phyloP scores from a whole-genome alignment of 2,329 filamentous ascomycete genomes.

The Beauveria brongniartii region DNA sequence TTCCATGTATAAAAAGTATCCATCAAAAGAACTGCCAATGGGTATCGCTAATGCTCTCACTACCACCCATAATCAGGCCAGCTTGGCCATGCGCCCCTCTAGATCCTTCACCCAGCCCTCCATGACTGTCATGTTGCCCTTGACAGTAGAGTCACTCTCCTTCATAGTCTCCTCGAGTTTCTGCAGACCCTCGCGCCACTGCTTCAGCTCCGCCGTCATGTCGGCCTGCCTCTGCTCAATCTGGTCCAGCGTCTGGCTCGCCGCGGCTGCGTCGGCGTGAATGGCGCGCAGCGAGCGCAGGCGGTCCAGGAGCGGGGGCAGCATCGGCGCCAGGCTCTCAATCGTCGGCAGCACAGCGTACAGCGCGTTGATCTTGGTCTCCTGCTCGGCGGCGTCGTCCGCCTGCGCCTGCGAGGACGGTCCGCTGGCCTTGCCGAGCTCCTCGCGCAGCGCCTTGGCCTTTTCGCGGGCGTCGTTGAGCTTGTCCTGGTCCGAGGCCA shows the following conservation, averaged over 20 bases:
- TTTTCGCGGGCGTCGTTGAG: slow-evolving; percentile 57
- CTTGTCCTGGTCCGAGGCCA: slow-evolving; percentile 65
- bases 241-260: slow-evolving; percentile 66
- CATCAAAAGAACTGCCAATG: slow-evolving; percentile 2
- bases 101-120: slow-evolving; percentile 84
- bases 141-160: slow-evolving; percentile 61
- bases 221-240: slow-evolving; percentile 75
- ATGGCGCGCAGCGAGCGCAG: slow-evolving; percentile 75
- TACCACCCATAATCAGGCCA: slow-evolving; percentile 26
- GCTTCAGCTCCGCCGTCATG: slow-evolving; percentile 73
- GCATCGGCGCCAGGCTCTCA: slow-evolving; percentile 72
- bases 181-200: slow-evolving; percentile 75
- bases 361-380: slow-evolving; percentile 81
- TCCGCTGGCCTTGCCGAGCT: slow-evolving; percentile 36
- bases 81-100: slow-evolving; percentile 63
- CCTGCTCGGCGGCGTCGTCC: slow-evolving; percentile 57
- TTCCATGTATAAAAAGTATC: background rate
- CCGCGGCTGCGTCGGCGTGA: slow-evolving; percentile 78
- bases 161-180: slow-evolving; percentile 70
- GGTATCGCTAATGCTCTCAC: slow-evolving; percentile 7
- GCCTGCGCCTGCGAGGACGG: slow-evolving; percentile 28
- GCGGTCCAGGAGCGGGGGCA: slow-evolving; percentile 79
- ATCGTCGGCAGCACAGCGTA: slow-evolving; percentile 86
- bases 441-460: slow-evolving; percentile 54
- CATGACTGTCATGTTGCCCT: slow-evolving; percentile 74